Conservation (phyloP, 257 asterid species). For the Capsicum chinense region DNA sequence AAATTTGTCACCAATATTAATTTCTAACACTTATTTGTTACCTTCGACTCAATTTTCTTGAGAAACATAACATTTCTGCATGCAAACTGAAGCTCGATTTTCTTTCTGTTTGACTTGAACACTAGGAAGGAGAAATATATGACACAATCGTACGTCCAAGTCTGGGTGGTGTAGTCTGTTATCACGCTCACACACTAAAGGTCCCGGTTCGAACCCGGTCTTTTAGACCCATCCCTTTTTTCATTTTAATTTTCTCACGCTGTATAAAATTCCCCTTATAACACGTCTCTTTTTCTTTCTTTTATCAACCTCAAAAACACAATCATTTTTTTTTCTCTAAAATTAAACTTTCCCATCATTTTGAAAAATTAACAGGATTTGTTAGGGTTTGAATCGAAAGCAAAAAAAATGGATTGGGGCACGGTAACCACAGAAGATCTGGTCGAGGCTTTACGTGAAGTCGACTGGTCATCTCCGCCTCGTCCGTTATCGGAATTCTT, state of each 20-base stretch:
- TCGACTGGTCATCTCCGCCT: conserved; percentile 96
- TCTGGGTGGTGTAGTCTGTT: conserved; percentile 99
- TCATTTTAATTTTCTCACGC: not conserved
- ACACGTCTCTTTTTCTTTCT: not conserved
- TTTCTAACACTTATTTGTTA: too few relatives aligned
- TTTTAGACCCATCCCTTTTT: conserved; percentile 52
- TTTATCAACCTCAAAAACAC: not conserved
- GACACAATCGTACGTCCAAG: not conserved
- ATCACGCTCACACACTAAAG: conserved; percentile 99
- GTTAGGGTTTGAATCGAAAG: conserved; percentile 44
- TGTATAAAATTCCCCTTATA: not conserved
- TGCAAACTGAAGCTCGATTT: too few relatives aligned
- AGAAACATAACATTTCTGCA: too few relatives aligned
- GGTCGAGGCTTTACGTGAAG: conserved; percentile 90
- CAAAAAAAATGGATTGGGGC: conserved; percentile 77
- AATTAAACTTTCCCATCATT: not conserved
- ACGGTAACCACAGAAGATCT: conserved; percentile 90
- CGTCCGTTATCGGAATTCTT: conserved; percentile 82
- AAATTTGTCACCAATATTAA: too few relatives aligned
- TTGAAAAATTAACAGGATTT: not conserved
- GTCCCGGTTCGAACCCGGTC: conserved; percentile 99
- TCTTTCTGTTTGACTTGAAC: too few relatives aligned
- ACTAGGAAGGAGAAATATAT: too few relatives aligned
- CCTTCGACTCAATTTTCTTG: too few relatives aligned
- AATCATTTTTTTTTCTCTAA: not conserved